Conservation (phyloP, 2,329 filamentous ascomycete genomes). For the Beauveria varroae region DNA sequence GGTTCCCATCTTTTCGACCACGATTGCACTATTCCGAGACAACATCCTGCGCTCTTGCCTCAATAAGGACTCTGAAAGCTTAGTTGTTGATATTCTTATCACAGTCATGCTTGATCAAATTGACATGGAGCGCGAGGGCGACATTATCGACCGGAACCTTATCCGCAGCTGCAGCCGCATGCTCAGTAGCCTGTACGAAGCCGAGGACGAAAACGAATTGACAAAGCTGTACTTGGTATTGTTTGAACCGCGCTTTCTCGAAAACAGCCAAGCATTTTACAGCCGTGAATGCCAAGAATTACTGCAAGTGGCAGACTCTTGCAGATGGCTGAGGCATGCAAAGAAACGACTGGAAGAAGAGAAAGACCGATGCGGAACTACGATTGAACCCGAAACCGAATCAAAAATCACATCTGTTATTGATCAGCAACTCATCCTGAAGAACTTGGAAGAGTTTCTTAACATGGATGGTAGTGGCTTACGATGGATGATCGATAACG, state of each 20-base stretch:
- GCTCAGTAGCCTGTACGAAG: constrained; percentile 83
- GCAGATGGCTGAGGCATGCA: constrained; percentile 72
- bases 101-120: constrained; percentile 84
- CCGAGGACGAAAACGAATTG: constrained; percentile 65
- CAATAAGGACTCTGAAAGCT: constrained; percentile 34
- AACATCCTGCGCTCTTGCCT: constrained; percentile 63
- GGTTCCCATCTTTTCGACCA: constrained; percentile 73
- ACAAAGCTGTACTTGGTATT: constrained; percentile 75
- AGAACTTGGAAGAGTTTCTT: constrained; percentile 74
- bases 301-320: constrained; percentile 70
- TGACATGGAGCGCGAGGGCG: constrained; percentile 83
- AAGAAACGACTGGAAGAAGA: constrained; percentile 72
- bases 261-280: constrained; percentile 68
- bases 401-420: constrained; percentile 68
- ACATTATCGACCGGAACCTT: constrained; percentile 75
- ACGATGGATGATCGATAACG: constrained; percentile 84
- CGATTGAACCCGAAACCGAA: constrained; percentile 65
- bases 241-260: constrained; percentile 75
- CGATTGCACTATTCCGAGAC: constrained; percentile 84
- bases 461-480: constrained; percentile 79
- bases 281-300: constrained; percentile 64
- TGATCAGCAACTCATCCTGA: constrained; percentile 70
- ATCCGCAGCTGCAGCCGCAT: constrained; percentile 81
- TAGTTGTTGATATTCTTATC: constrained; percentile 69
- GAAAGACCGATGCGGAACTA: constrained; percentile 72